Evolutionary conservation across 2,329 filamentous ascomycete species (phyloP).

Genomic region (Fusarium fracticaudum): DNA sequence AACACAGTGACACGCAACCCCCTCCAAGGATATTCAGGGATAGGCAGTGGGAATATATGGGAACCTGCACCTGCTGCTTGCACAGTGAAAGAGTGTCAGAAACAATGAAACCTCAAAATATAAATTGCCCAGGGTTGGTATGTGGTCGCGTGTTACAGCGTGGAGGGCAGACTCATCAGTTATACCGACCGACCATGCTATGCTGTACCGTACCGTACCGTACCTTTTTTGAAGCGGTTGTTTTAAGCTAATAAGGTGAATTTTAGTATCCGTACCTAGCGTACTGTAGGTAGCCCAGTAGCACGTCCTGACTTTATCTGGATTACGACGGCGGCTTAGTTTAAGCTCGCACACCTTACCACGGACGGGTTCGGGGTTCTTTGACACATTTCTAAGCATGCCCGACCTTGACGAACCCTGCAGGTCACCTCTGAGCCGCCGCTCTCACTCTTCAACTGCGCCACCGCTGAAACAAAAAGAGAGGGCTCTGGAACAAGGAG

Average conservation of each 20-base stretch:
- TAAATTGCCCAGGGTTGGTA: slow-evolving; percentile 25
- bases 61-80: background rate
- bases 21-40: slow-evolving; percentile 12
- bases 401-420: background rate
- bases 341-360: slow-evolving; percentile 1
- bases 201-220: background rate
- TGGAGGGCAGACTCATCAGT: background rate
- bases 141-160: slow-evolving; percentile 35
- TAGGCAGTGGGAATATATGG: background rate
- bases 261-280: background rate
- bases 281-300: background rate
- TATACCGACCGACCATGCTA: background rate
- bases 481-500: background rate
- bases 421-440: background rate
- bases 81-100: background rate
- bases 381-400: background rate
- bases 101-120: background rate
- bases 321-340: background rate
- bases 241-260: slow-evolving; percentile 2
- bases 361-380: background rate
- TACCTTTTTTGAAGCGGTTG: background rate
- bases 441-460: background rate
- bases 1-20: slow-evolving; percentile 35
- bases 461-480: slow-evolving; percentile 25
- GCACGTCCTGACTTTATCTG: background rate